Base-by-base conservation (phyloP, 2,329 filamentous ascomycete genomes). In the Diaporthe amygdali region DNA sequence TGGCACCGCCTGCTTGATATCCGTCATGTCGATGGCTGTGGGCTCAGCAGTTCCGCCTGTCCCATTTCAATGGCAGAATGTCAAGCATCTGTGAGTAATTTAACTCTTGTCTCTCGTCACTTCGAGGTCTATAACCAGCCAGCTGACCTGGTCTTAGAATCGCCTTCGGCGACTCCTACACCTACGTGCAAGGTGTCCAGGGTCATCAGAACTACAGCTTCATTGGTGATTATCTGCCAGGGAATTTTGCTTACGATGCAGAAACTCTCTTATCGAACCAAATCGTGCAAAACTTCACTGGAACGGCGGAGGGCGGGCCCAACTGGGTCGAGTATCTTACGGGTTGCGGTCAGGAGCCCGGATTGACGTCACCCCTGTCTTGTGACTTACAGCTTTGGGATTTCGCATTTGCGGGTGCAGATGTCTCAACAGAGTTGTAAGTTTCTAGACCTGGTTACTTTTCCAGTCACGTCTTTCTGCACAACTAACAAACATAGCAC, bases 301-400 rank as follows among this genome's bases (percentile, higher is more conserved):
- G 79, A n/a, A 86, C 85, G 0, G 86, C 86, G 22, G 84, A 86
- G 68, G 87, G 86, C 1, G 87, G 87, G 0, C 84, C 87, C 0
- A 87, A 89, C 69, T 89, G 87, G 86, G 81, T 88, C 6, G 85
- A 89, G 74, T 85, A 82, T 68, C 78, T 89, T 27, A 89, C 87
- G 8, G 77, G 79, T 1, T 89, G 88, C 75, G 86, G 84, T n/a
- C 63, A 84, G 10, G 75, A 84, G 46, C 76, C 81, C 17, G 85
- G 85, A 9, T 75, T 84, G 4, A 84, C 80, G 12, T 78, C 80
- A 2, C 86, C 86, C 2, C 76, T 77, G 32, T 78, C 78, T 25
- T 89, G 87, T 74, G 73, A 80, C 12, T 80, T 78, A 14, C 84
- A 88, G 66, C 80, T 89, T 0, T 89, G 87, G 87, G 84, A 89